These are phyloP conservation scores for Colletotrichum sp. DNA, from an alignment of 2,329 filamentous ascomycete species.

Conservation along the genomic window DNA sequence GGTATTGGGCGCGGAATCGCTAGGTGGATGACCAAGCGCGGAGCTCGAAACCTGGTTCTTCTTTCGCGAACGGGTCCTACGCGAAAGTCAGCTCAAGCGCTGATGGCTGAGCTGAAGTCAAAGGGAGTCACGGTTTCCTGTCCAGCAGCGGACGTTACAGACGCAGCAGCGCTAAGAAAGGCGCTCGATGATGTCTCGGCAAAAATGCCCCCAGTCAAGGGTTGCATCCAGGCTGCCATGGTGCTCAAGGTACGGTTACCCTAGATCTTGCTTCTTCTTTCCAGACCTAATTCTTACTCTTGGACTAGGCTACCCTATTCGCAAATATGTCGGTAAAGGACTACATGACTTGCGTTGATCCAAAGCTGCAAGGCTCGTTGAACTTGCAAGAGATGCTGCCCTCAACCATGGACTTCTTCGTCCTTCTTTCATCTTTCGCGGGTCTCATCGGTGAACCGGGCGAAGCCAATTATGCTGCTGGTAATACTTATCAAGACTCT, in stretches of 20 bases:
- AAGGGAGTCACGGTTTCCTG: constrained; percentile 21
- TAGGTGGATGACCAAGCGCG: constrained; percentile 26
- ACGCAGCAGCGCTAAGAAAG: constrained; percentile 30
- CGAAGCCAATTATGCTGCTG: constrained; percentile 39
- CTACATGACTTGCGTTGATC: constrained; percentile 46
- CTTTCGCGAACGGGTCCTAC: constrained; percentile 28
- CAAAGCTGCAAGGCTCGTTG: constrained; percentile 45
- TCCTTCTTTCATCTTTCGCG: constrained; percentile 34
- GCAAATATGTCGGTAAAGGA: constrained; percentile 50
- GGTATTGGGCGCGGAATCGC: constrained; percentile 29
- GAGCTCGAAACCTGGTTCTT: constrained; percentile 33
- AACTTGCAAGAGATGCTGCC: constrained; percentile 38
- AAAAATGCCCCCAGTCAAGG: constrained; percentile 27
- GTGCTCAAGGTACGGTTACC: neutral
- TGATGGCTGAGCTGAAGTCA: constrained; percentile 23
- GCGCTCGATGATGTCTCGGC: constrained; percentile 34
- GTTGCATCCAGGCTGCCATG: neutral
- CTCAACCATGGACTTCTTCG: constrained; percentile 37
- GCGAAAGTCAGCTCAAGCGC: constrained; percentile 13
- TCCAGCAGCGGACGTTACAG: constrained; percentile 33
- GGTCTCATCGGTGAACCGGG: constrained; percentile 29
- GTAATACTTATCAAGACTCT: constrained; percentile 32
- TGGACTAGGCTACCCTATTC: constrained; percentile 45
- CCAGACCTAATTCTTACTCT: neutral
- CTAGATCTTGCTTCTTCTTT: neutral